Percentiles rank a stretch among this genome's conserved stretches.
phyloP scores from a whole-genome alignment of 73 alveolate genomes.

The Halteria grandinella region DNA sequence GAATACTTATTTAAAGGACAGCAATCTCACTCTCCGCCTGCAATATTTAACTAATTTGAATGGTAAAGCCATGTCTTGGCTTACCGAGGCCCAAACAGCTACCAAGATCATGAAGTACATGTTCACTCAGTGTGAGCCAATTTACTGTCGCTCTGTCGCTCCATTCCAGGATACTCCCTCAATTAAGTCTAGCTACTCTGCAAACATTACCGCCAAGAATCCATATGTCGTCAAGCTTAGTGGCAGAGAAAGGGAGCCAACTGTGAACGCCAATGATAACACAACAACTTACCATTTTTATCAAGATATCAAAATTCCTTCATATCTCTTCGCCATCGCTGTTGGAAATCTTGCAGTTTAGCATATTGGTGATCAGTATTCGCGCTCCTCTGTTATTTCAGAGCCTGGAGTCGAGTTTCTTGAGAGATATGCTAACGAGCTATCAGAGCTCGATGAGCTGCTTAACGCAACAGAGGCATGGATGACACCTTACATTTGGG shows the following conservation, averaged over 20 bases:
- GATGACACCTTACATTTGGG: constrained; percentile 82
- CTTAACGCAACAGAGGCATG: constrained; percentile 71
- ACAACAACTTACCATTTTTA: constrained; percentile 38
- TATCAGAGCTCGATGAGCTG: constrained; percentile 69
- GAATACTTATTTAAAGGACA: no score
- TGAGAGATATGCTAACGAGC: constrained; percentile 50
- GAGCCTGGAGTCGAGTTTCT: constrained; percentile 82
- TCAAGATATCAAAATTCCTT: constrained; percentile 75
- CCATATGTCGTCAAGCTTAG: constrained; percentile 65
- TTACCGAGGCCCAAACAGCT: constrained; percentile 74
- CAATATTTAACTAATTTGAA: no score
- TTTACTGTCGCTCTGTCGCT: constrained; percentile 85
- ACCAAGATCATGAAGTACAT: constrained; percentile 78
- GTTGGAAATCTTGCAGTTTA: constrained; percentile 76
- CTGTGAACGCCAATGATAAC: constrained; percentile 46
- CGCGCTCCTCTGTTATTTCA: constrained; percentile 69
- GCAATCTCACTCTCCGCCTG: no score
- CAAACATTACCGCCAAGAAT: constrained; percentile 56
- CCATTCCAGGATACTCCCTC: constrained; percentile 94
- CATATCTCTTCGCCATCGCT: constrained; percentile 81
- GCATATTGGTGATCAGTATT: constrained; percentile 60
- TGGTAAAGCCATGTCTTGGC: constrained; percentile 72
- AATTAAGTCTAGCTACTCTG: constrained; percentile 80
- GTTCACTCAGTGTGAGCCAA: constrained; percentile 91
- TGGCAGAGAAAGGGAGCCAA: constrained; percentile 32